These are phyloP conservation scores for Caryocar brasiliense DNA, from an alignment of 441 rosid species.

Conservation along the genomic window DNA sequence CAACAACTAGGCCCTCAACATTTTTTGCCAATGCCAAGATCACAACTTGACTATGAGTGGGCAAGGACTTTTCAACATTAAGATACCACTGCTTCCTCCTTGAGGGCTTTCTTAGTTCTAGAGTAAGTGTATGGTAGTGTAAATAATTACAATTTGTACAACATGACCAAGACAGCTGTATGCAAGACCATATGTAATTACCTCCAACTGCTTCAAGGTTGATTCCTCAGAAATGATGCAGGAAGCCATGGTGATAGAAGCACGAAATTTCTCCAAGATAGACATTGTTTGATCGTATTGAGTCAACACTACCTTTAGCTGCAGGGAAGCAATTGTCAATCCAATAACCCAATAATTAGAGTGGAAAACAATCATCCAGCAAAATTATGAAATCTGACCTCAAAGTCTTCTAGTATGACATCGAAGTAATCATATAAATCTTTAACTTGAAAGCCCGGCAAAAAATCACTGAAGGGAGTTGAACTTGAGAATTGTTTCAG, in stretches of 20 bases:
- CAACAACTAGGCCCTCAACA: too few relatives aligned
- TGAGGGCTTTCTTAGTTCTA: too few relatives aligned
- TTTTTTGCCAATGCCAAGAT: too few relatives aligned
- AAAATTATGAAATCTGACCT: constrained; percentile 34
- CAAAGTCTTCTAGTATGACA: constrained; percentile 45
- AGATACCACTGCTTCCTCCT: too few relatives aligned
- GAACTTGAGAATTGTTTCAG: constrained; percentile 27
- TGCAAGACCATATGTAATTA: too few relatives aligned
- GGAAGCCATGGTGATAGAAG: constrained; percentile 36
- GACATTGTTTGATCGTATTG: constrained; percentile 28
- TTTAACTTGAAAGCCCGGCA: constrained; percentile 29
- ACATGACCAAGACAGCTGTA: too few relatives aligned
- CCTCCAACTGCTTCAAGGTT: constrained; percentile 69
- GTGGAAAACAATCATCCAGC: constrained; percentile 4
- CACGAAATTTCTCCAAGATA: constrained; percentile 53
- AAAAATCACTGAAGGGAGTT: constrained; percentile 17
- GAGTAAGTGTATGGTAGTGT: too few relatives aligned
- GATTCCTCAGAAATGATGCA: constrained; percentile 68
- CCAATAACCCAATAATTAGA: constrained; percentile 10
- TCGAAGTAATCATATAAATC: constrained; percentile 53
- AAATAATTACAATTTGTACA: too few relatives aligned
- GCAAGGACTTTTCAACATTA: too few relatives aligned
- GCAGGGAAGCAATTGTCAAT: constrained; percentile 25
- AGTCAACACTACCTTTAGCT: constrained; percentile 44
- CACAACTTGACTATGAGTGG: too few relatives aligned